Conservation (phyloP, 306 rosid genomes). For the Pterocarpus santalinus region DNA sequence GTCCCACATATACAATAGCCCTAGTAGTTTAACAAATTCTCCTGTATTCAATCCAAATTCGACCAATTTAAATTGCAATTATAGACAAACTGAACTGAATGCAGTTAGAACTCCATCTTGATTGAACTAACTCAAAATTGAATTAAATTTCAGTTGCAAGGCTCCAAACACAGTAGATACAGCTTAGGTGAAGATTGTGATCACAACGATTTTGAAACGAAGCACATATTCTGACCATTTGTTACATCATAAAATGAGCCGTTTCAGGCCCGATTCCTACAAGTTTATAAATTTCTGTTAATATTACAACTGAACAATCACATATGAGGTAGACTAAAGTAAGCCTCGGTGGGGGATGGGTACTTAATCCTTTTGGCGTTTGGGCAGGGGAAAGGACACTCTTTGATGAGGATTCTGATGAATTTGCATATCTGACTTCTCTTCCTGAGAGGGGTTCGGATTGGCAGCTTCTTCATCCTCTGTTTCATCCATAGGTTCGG, state of each 20-base stretch:
- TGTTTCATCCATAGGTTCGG: constrained; percentile 15
- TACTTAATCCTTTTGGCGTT: constrained; percentile 59
- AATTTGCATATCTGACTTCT: constrained; percentile 42
- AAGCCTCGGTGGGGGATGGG: background rate
- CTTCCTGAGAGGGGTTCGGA: constrained; percentile 62
- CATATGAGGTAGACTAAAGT: constrained; percentile 4
- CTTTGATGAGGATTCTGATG: constrained; percentile 62
- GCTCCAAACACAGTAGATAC: background rate
- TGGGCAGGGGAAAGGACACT: constrained; percentile 79
- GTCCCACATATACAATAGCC: too few species aligned
- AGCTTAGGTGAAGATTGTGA: background rate
- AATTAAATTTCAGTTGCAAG: background rate
- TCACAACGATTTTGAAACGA: too few species aligned
- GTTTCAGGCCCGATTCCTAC: background rate
- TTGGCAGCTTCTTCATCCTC: constrained; percentile 66
- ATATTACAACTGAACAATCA: background rate
- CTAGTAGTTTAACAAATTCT: too few species aligned
- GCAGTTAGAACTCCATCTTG: background rate
- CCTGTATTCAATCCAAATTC: too few species aligned
- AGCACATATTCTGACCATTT: background rate
- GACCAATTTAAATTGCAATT: background rate
- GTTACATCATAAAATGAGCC: background rate
- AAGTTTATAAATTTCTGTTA: constrained; percentile 13
- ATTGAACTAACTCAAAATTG: background rate
- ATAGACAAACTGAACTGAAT: background rate